These are phyloP conservation scores for Avena eriantha DNA, from an alignment of 176 grass and related monocot genomes.

Conservation along the genomic window DNA sequence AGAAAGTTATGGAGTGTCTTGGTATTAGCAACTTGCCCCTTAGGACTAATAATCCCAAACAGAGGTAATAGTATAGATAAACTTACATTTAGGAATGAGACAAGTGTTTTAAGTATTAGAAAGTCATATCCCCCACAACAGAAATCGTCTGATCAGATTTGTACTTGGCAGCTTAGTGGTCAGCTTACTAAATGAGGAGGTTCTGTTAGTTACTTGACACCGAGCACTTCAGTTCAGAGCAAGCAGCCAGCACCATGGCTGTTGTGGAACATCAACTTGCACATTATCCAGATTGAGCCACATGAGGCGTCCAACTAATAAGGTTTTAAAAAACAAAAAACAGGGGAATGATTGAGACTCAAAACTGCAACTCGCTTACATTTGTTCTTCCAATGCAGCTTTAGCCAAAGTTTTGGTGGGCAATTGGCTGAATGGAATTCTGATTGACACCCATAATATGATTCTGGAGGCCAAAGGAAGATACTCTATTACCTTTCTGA, in stretches of 20 bases:
- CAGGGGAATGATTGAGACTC: background rate
- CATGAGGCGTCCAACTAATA: background rate
- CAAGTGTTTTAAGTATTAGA: background rate
- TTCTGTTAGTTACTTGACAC: constrained; percentile 13
- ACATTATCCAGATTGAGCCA: background rate
- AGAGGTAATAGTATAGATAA: background rate
- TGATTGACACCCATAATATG: too few species aligned
- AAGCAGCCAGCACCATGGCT: background rate
- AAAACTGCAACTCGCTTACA: background rate
- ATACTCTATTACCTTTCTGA: too few species aligned
- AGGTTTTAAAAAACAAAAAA: constrained; percentile 10
- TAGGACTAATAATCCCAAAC: too few species aligned
- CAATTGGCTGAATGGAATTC: too few species aligned
- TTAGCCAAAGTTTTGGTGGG: too few species aligned
- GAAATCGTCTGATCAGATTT: constrained; percentile 7
- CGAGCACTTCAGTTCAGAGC: background rate
- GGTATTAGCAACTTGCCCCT: too few species aligned
- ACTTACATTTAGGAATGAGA: background rate
- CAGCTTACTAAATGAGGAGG: background rate
- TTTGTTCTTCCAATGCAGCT: too few species aligned
- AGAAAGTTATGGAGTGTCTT: too few species aligned
- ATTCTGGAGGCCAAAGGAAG: too few species aligned
- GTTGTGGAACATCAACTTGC: constrained; percentile 21
- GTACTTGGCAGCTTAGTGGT: constrained; percentile 4
- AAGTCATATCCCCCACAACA: background rate